phyloP scores from a whole-genome alignment of 352 stramenopile species.

The Phytopythium kandeliae region DNA sequence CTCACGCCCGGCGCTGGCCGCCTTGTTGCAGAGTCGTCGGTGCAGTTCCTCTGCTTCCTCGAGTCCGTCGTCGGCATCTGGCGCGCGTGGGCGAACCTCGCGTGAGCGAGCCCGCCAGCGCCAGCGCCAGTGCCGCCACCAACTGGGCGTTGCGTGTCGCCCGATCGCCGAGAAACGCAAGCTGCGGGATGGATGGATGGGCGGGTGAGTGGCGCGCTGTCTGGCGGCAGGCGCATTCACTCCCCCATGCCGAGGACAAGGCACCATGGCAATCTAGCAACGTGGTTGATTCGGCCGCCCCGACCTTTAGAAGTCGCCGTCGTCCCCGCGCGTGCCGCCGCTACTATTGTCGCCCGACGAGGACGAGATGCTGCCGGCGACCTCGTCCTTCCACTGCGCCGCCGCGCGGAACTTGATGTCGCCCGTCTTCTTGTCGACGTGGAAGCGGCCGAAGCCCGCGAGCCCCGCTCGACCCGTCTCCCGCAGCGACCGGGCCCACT shows the following conservation, averaged over 20 bases:
- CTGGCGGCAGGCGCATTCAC: no score
- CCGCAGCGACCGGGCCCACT: slow-evolving; percentile 35
- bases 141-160: not conserved
- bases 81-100: slow-evolving; percentile 62
- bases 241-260: no score
- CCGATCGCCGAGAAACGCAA: not conserved
- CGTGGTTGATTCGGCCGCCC: slow-evolving; percentile 1
- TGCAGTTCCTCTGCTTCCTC: slow-evolving; percentile 66
- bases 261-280: not conserved
- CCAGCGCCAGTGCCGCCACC: no score
- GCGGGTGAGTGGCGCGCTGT: no score
- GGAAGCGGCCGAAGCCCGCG: slow-evolving; percentile 34
- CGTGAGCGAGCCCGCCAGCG: slow-evolving; percentile 6
- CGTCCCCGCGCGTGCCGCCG: slow-evolving; percentile 1
- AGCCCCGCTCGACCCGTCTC: slow-evolving; percentile 36
- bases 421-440: slow-evolving; percentile 35
- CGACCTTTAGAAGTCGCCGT: slow-evolving; percentile 6
- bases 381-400: slow-evolving; percentile 24
- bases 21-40: slow-evolving; percentile 39
- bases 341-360: slow-evolving; percentile 14
- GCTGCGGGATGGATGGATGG: not conserved
- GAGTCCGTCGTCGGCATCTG: slow-evolving; percentile 65
- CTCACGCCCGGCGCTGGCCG: not conserved
- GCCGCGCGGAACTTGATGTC: slow-evolving; percentile 44
- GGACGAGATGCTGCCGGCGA: slow-evolving; percentile 36